These are phyloP conservation scores for Boletus tylopilopsis DNA, from an alignment of 768 basidiomycete species.

Conservation along the genomic window DNA sequence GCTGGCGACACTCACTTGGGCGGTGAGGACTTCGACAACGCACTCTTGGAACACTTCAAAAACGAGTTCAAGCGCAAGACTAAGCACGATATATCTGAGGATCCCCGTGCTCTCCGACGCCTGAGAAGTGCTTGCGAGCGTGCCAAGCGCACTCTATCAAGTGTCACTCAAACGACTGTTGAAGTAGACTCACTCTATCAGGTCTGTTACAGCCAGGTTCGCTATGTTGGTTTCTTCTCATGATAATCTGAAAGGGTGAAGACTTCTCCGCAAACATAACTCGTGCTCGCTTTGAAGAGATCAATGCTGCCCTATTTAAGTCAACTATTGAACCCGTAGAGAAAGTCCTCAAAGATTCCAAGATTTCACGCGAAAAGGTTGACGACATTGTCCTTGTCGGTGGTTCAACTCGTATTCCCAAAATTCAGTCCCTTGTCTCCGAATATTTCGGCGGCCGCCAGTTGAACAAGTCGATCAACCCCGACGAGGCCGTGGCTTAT, in stretches of 20 bases:
- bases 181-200: constrained; percentile 99
- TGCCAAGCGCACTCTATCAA: constrained; percentile 98
- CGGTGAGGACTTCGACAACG: constrained; percentile 99
- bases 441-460: constrained; percentile 98
- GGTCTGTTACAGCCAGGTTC: constrained; percentile 38
- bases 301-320: constrained; percentile 93
- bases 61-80: constrained; percentile 98
- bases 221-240: constrained; percentile 1
- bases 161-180: constrained; percentile 97
- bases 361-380: constrained; percentile 95
- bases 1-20: constrained; percentile 99
- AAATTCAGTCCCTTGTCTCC: constrained; percentile 96
- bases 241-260: constrained; percentile 59
- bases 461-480: constrained; percentile 99
- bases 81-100: constrained; percentile 95
- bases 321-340: constrained; percentile 98
- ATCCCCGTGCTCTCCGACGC: constrained; percentile 94
- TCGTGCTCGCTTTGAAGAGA: constrained; percentile 99
- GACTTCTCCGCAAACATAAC: constrained; percentile 99
- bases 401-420: constrained; percentile 99
- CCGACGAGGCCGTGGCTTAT: constrained; percentile 99
- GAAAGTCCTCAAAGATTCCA: constrained; percentile 98
- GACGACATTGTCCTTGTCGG: constrained; percentile 99
- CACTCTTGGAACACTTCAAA: constrained; percentile 98
- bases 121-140: constrained; percentile 97